phyloP scores from a whole-genome alignment of 1,284 basidiomycete genomes.

The Microbotryomycetes sp. region DNA sequence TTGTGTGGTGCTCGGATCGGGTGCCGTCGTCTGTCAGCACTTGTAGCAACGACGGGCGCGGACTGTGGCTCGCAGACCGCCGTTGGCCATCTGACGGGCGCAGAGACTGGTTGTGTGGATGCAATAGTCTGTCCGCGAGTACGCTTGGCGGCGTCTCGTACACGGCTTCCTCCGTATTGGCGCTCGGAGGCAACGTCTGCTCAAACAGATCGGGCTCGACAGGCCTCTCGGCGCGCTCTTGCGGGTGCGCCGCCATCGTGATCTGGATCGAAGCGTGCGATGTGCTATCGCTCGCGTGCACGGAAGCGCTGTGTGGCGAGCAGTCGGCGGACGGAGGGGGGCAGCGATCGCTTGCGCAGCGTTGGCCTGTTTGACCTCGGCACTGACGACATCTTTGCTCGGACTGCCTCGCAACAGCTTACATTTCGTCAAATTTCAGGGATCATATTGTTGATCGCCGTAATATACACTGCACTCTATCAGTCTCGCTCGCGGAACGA shows the following conservation, averaged over 20 bases:
- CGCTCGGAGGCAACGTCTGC: neutral
- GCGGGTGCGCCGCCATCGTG: neutral
- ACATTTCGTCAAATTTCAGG: no score
- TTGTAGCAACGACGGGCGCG: neutral
- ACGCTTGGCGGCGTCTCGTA: neutral
- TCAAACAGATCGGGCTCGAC: neutral
- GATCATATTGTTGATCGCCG: no score
- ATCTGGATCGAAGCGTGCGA: no score
- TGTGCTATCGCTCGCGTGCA: no score
- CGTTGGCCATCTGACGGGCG: no score
- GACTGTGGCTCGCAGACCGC: no score
- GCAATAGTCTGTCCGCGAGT: slow-evolving; percentile 6
- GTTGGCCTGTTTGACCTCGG: no score
- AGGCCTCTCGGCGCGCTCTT: neutral
- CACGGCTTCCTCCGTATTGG: neutral
- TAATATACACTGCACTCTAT: no score
- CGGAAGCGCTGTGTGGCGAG: neutral
- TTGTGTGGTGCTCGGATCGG: neutral
- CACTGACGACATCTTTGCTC: no score
- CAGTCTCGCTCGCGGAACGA: no score
- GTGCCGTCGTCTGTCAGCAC: neutral
- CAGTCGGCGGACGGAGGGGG: neutral
- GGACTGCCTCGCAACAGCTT: no score
- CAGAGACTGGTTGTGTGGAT: neutral
- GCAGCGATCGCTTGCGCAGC: neutral